A percentile compares a stretch with the other conserved stretches of the same genome.
Conservation (phyloP, 108 stramenopile genomes). For the Cylindrotheca closterium region DNA sequence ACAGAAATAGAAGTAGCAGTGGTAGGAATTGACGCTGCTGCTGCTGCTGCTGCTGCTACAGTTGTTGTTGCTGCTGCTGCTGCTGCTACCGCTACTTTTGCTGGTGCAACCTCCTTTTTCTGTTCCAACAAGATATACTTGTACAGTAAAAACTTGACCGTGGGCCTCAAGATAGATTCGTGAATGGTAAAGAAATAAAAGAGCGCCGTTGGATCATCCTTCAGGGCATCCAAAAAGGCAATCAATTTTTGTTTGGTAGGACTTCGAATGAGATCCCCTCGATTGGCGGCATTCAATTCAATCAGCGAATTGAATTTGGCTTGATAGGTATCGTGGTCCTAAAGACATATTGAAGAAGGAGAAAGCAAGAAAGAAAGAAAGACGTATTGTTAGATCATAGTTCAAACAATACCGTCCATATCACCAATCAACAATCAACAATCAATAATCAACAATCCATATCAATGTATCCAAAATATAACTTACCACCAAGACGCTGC, state of each 20-base stretch:
- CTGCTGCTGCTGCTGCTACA: neutral
- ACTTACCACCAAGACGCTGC: constrained; percentile 37
- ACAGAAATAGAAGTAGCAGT: no score
- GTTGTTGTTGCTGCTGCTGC: neutral
- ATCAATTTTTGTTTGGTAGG: constrained; percentile 25
- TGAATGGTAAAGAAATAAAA: constrained; percentile 42
- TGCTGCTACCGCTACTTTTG: neutral
- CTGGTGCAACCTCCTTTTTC: neutral
- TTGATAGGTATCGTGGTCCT: constrained; percentile 35
- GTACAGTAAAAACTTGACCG: constrained; percentile 25
- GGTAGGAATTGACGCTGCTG: neutral
- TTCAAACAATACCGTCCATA: neutral
- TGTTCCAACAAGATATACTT: constrained; percentile 5
- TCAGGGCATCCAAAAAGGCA: constrained; percentile 17
- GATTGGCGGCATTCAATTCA: constrained; percentile 41
- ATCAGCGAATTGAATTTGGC: constrained; percentile 35
- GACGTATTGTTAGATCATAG: no score
- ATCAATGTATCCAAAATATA: neutral
- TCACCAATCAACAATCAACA: neutral
- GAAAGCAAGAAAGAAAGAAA: constrained; percentile 4
- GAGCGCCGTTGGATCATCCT: constrained; percentile 32
- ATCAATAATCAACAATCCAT: neutral
- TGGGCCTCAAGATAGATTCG: constrained; percentile 25
- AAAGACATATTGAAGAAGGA: neutral
- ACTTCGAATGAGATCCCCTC: constrained; percentile 29